Evolutionary conservation across 345 rosid genomes (phyloP).

Genomic region (Aethionema arabicum): DNA sequence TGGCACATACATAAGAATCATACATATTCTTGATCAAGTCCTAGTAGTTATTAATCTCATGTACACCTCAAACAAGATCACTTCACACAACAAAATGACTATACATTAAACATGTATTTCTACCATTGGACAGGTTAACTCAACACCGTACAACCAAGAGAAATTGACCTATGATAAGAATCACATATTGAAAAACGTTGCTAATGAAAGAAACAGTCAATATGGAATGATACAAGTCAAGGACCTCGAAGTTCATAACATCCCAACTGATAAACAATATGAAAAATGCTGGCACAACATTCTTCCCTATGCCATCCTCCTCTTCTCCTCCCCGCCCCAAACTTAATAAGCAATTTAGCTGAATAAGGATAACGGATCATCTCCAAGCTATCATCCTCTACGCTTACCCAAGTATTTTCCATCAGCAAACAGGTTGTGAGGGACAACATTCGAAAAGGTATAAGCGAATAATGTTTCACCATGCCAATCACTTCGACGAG

Average conservation of each 20-base stretch:
- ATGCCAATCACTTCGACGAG: constrained; percentile 8
- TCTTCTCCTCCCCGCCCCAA: not conserved
- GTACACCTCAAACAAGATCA: constrained; percentile 20
- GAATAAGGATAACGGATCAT: constrained; percentile 13
- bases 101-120: constrained; percentile 9
- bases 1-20: constrained; percentile 11
- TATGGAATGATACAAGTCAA: constrained; percentile 10
- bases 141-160: constrained; percentile 14
- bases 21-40: constrained; percentile 16
- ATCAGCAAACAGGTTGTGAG: constrained; percentile 12
- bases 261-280: constrained; percentile 22
- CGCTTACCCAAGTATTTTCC: constrained; percentile 15
- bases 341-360: constrained; percentile 5
- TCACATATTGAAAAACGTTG: not conserved
- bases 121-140: constrained; percentile 2
- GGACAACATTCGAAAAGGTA: constrained; percentile 15
- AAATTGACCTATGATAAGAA: constrained; percentile 17
- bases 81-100: not conserved
- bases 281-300: constrained; percentile 4
- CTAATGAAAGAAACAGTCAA: constrained; percentile 17
- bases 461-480: not conserved
- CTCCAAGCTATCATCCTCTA: constrained; percentile 16
- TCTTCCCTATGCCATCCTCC: constrained; percentile 9
- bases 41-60: constrained; percentile 3
- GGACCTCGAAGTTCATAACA: constrained; percentile 9